Percentiles rank a stretch among this genome's conserved stretches.
Evolutionary conservation across 768 basidiomycete genomes (phyloP).

Genomic region (Strobilomyces confusus): DNA sequence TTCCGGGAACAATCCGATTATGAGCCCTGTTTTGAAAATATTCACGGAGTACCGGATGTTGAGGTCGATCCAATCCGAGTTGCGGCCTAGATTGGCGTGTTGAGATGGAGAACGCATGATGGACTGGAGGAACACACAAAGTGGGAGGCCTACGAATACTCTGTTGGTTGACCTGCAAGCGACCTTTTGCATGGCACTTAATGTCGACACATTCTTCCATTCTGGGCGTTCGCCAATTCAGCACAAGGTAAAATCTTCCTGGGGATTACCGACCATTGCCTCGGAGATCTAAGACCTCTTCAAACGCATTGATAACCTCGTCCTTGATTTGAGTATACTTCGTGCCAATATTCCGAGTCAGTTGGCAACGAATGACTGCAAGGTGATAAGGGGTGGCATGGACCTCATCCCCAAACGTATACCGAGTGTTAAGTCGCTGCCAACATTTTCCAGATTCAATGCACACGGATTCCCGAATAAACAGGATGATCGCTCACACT

Average conservation of each 20-base stretch:
- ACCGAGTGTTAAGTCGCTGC: not conserved
- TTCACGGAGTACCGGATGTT: not conserved
- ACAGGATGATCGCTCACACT: not conserved
- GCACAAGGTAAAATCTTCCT: not conserved
- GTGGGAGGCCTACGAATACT: constrained; percentile 44
- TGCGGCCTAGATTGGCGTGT: not conserved
- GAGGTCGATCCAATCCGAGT: constrained; percentile 5
- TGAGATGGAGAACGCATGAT: not conserved
- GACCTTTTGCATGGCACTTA: constrained; percentile 29
- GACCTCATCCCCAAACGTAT: not conserved
- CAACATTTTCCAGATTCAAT: not conserved
- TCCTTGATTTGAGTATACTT: not conserved
- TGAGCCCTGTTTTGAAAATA: not conserved
- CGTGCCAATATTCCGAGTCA: not conserved
- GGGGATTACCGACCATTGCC: constrained; percentile 7
- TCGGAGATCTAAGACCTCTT: not conserved
- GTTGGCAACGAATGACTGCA: not conserved
- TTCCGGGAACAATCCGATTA: not conserved
- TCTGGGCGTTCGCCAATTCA: constrained; percentile 22
- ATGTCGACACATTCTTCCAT: constrained; percentile 35
- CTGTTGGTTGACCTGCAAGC: constrained; percentile 31
- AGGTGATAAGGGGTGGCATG: not conserved
- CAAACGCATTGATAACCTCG: not conserved
- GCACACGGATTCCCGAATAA: not conserved
- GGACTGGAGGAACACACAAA: constrained; percentile 33